phyloP scores from a whole-genome alignment of 208 protist genomes.

The Trypanosoma platydactyli region DNA sequence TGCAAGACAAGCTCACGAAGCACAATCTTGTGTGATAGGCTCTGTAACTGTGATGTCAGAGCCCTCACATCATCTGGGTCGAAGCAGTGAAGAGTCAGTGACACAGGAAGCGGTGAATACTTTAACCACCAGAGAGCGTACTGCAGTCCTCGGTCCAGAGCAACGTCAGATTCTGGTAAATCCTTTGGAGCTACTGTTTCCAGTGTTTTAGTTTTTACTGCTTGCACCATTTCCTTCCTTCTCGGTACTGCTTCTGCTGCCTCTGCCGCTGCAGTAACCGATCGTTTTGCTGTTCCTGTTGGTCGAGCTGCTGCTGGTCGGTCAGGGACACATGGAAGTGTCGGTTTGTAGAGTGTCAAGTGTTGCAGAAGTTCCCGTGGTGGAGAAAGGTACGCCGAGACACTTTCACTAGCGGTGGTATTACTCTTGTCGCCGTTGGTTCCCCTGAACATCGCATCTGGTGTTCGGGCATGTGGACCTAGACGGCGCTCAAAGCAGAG shows the following conservation, averaged over 20 bases:
- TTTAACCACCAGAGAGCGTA: slow-evolving; percentile 55
- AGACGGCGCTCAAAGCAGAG: slow-evolving; percentile 33
- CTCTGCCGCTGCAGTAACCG: slow-evolving; percentile 5
- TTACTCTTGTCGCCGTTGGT: neutral
- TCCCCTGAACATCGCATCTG: neutral
- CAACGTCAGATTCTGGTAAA: neutral
- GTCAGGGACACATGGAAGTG: neutral
- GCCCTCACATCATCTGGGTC: slow-evolving; percentile 27
- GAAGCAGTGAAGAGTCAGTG: slow-evolving; percentile 45
- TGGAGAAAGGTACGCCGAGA: neutral
- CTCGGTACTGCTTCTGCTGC: neutral
- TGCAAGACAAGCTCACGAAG: slow-evolving; percentile 9
- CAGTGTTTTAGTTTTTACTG: neutral
- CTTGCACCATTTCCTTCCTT: neutral
- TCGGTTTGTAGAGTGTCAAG: slow-evolving; percentile 10
- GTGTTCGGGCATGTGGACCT: slow-evolving; percentile 23
- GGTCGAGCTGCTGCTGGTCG: neutral
- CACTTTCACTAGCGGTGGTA: neutral
- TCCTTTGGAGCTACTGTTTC: neutral
- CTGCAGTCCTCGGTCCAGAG: slow-evolving; percentile 33
- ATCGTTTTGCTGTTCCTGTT: slow-evolving; percentile 1
- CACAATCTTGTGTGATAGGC: slow-evolving; percentile 8
- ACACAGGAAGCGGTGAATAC: slow-evolving; percentile 31
- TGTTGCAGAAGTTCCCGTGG: slow-evolving; percentile 16
- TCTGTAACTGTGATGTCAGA: slow-evolving; percentile 19